These are phyloP conservation scores for Hortaea werneckii DNA, from an alignment of 2,329 filamentous ascomycete genomes.

Conservation along the genomic window DNA sequence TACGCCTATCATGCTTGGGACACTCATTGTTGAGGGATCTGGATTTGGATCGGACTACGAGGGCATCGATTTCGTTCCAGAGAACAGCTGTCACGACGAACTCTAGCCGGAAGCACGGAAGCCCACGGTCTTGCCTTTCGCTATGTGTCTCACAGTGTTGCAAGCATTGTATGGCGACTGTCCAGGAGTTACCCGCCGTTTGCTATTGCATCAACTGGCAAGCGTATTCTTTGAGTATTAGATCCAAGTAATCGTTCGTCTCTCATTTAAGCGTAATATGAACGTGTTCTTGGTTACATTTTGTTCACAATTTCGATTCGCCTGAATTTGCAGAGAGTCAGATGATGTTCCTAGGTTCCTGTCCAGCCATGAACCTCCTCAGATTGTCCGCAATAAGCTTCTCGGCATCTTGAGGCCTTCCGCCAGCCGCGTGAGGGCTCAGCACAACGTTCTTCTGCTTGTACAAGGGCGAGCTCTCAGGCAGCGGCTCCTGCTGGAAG, in stretches of 20 bases:
- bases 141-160: too few species aligned
- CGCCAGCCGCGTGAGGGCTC: constrained; percentile 50
- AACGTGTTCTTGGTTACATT: too few species aligned
- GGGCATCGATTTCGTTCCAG: not conserved
- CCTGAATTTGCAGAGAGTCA: constrained; percentile 8
- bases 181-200: too few species aligned
- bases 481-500: constrained; percentile 44
- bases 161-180: too few species aligned
- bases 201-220: too few species aligned
- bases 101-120: not conserved
- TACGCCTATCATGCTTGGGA: not conserved
- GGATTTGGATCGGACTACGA: not conserved
- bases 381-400: constrained; percentile 52
- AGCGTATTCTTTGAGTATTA: too few species aligned
- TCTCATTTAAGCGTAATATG: too few species aligned
- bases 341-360: constrained; percentile 49
- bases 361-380: constrained; percentile 48
- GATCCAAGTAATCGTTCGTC: too few species aligned
- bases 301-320: not conserved
- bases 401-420: constrained; percentile 51
- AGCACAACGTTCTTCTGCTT: constrained; percentile 44
- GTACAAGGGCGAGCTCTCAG: constrained; percentile 35
- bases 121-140: not conserved
- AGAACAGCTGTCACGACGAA: not conserved
- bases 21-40: not conserved